Percentiles rank a stretch among this genome's conserved stretches.
phyloP scores from a whole-genome alignment of 1,139 yeast genomes.

The Pichia sp. region DNA sequence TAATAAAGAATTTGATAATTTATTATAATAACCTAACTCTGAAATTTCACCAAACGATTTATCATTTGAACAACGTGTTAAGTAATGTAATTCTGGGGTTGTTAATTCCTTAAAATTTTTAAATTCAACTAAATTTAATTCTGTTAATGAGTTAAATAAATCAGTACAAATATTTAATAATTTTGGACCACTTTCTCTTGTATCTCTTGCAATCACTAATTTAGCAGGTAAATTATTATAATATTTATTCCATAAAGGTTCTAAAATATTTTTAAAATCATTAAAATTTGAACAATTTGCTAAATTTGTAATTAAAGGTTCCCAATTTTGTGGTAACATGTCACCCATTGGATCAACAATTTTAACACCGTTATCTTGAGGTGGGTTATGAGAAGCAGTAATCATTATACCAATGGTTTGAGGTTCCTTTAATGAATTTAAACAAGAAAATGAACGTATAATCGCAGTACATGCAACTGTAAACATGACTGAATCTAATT shows the following conservation, averaged over 20 bases:
- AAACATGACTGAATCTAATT: slow-evolving; percentile 76
- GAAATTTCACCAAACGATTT: slow-evolving; percentile 53
- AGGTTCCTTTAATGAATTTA: slow-evolving; percentile 32
- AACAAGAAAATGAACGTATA: slow-evolving; percentile 64
- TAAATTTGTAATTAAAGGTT: slow-evolving; percentile 65
- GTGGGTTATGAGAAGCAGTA: slow-evolving; percentile 97
- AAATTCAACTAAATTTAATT: slow-evolving; percentile 25
- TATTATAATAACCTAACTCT: slow-evolving; percentile 66
- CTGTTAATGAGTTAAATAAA: slow-evolving; percentile 49
- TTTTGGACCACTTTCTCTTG: slow-evolving; percentile 71
- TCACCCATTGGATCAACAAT: slow-evolving; percentile 90
- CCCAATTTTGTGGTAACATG: slow-evolving; percentile 87
- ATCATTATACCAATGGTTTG: slow-evolving; percentile 85
- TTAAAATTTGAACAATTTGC: slow-evolving; percentile 56
- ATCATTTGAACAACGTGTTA: slow-evolving; percentile 69
- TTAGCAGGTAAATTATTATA: slow-evolving; percentile 31
- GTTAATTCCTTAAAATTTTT: slow-evolving; percentile 68
- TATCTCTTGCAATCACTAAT: slow-evolving; percentile 62
- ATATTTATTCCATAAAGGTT: slow-evolving; percentile 25
- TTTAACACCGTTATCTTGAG: slow-evolving; percentile 93
- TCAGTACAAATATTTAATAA: slow-evolving; percentile 60
- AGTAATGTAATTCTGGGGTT: slow-evolving; percentile 91
- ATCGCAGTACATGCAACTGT: slow-evolving; percentile 80
- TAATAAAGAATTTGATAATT: slow-evolving; percentile 38
- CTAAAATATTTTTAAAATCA: slow-evolving; percentile 31